Percentiles rank a stretch among this genome's conserved stretches.
Conservation (phyloP, 768 basidiomycete species). For the Auriscalpium orientale region DNA sequence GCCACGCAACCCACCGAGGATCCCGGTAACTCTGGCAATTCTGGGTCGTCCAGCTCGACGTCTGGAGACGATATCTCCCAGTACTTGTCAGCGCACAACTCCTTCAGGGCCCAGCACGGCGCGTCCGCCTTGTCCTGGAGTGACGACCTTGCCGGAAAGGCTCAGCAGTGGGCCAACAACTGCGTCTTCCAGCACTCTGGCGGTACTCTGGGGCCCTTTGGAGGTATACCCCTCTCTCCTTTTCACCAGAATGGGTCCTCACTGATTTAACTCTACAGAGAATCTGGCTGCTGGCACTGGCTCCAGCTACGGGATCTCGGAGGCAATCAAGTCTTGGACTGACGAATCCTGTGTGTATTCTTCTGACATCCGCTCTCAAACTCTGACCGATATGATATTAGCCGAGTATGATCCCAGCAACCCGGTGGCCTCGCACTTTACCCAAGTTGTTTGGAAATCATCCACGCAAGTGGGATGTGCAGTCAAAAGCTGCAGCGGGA, state of each 20-base stretch:
- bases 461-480: constrained; percentile 61
- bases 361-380: background rate
- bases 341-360: constrained; percentile 53
- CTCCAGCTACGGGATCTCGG: constrained; percentile 35
- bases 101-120: constrained; percentile 52
- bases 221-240: constrained; percentile 33
- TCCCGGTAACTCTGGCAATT: background rate
- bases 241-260: no score
- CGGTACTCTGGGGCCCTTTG: constrained; percentile 54
- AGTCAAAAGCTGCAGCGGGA: constrained; percentile 37
- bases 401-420: constrained; percentile 49
- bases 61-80: constrained; percentile 34
- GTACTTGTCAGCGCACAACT: constrained; percentile 59
- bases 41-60: background rate
- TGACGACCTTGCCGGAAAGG: constrained; percentile 48
- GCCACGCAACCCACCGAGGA: constrained; percentile 14
- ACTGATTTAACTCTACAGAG: constrained; percentile 31
- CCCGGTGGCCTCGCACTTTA: constrained; percentile 60
- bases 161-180: constrained; percentile 59
- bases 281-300: constrained; percentile 74
- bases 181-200: constrained; percentile 68
- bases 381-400: constrained; percentile 18
- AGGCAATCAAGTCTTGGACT: constrained; percentile 54
- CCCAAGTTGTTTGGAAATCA: constrained; percentile 71
- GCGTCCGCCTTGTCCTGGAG: constrained; percentile 61